These are phyloP conservation scores for Moricandia moricandioides DNA, from an alignment of 345 rosid species.

Conservation along the genomic window DNA sequence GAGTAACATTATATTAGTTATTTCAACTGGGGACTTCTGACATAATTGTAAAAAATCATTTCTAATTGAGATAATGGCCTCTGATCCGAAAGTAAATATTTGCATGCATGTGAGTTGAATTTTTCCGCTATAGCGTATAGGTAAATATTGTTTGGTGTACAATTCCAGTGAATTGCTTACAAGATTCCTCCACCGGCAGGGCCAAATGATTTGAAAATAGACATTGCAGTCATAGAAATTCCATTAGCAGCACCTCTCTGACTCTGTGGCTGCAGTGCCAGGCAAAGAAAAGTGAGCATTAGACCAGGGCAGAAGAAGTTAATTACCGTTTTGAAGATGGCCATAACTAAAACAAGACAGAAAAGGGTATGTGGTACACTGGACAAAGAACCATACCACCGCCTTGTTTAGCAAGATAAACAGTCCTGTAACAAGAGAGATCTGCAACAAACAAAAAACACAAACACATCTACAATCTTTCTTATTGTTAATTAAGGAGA, in stretches of 20 bases:
- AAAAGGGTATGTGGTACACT: not conserved
- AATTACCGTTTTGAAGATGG: not conserved
- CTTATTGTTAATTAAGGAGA: not conserved
- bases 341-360: not conserved
- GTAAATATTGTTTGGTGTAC: not conserved
- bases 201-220: conserved; percentile 31
- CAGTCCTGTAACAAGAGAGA: conserved; percentile 23
- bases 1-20: no score
- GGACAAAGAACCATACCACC: conserved; percentile 19
- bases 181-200: conserved; percentile 30
- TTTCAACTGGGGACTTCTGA: no score
- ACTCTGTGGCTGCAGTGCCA: conserved; percentile 12
- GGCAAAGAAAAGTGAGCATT: not conserved
- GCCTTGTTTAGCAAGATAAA: conserved; percentile 27
- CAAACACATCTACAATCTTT: not conserved
- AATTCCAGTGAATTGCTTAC: conserved; percentile 12
- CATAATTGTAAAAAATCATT: no score
- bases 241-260: conserved; percentile 33
- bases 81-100: no score
- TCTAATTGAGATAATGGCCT: no score
- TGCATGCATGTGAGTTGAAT: not conserved
- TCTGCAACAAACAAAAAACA: not conserved
- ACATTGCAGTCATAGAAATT: conserved; percentile 33
- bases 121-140: not conserved
- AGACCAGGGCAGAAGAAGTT: not conserved